Evolutionary conservation across 23 red algal genomes (phyloP).

Genomic region (Gracilaria gracilis): DNA sequence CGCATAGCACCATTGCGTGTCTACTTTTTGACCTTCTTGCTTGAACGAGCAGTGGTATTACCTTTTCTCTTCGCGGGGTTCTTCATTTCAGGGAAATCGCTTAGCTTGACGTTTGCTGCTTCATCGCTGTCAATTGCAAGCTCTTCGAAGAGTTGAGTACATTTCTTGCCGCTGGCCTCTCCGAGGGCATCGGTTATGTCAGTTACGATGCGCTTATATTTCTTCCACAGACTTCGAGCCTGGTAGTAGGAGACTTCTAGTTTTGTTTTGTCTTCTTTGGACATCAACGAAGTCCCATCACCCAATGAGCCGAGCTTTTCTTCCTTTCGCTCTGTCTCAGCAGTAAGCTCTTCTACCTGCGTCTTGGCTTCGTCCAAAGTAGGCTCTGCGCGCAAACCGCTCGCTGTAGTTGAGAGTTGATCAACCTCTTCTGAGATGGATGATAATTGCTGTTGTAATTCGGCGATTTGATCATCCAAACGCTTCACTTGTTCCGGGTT

Average conservation of each 20-base stretch:
- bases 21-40: slow-evolving; percentile 23
- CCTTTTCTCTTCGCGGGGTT: slow-evolving; percentile 48
- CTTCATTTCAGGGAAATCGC: slow-evolving; percentile 70
- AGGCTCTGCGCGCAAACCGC: slow-evolving; percentile 19
- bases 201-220: slow-evolving; percentile 74
- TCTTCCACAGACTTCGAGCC: slow-evolving; percentile 68
- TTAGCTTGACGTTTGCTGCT: slow-evolving; percentile 58
- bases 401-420: not conserved
- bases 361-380: slow-evolving; percentile 60
- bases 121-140: slow-evolving; percentile 90
- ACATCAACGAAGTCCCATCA: slow-evolving; percentile 69
- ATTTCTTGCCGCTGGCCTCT: slow-evolving; percentile 84
- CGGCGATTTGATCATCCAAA: slow-evolving; percentile 67
- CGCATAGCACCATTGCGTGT: not conserved
- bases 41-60: not conserved
- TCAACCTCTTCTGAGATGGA: slow-evolving; percentile 12
- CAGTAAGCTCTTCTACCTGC: slow-evolving; percentile 31
- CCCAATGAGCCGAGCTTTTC: slow-evolving; percentile 51
- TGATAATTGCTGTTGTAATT: slow-evolving; percentile 11
- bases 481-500: slow-evolving; percentile 55
- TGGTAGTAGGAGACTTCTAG: slow-evolving; percentile 69
- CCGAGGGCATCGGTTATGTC: slow-evolving; percentile 80
- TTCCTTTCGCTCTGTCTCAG: slow-evolving; percentile 48
- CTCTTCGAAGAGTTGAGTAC: slow-evolving; percentile 77
- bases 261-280: slow-evolving; percentile 69